These are phyloP conservation scores for Fusarium mexicanum DNA, from an alignment of 2,329 filamentous ascomycete species.

Conservation along the genomic window DNA sequence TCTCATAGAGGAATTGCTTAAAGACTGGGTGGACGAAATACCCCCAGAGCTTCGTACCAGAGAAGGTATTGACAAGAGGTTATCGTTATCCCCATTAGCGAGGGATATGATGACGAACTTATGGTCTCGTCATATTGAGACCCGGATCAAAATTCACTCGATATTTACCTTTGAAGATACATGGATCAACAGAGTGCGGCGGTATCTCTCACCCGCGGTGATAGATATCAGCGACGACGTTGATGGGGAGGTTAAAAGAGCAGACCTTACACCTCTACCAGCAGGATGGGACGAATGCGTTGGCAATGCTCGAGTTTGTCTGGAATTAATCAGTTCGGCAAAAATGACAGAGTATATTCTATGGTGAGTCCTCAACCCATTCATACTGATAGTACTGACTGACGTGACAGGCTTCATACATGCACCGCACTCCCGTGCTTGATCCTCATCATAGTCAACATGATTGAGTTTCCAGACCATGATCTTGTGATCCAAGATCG, in stretches of 20 bases:
- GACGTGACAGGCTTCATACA: constrained; percentile 18
- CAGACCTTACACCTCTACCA: constrained; percentile 23
- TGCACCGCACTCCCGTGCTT: constrained; percentile 29
- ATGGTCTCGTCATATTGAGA: constrained; percentile 33
- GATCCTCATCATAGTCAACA: constrained; percentile 32
- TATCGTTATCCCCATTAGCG: neutral
- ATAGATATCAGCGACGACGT: constrained; percentile 24
- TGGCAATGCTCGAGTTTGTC: constrained; percentile 8
- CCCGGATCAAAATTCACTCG: constrained; percentile 17
- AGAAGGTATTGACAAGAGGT: neutral
- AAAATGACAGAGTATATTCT: constrained; percentile 23
- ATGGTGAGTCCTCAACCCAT: neutral
- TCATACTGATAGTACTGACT: fast-evolving
- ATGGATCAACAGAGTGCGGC: constrained; percentile 25
- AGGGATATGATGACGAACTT: constrained; percentile 14
- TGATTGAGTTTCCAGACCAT: constrained; percentile 34
- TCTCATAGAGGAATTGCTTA: constrained; percentile 12
- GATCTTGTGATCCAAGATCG: neutral
- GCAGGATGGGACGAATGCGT: constrained; percentile 32
- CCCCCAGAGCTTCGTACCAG: neutral
- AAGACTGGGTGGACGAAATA: constrained; percentile 26
- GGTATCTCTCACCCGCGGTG: constrained; percentile 22
- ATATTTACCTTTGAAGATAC: constrained; percentile 34
- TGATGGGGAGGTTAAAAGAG: constrained; percentile 18
- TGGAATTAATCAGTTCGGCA: constrained; percentile 8